phyloP scores from a whole-genome alignment of 345 rosid genomes.

The Hibiscus mutabilis region DNA sequence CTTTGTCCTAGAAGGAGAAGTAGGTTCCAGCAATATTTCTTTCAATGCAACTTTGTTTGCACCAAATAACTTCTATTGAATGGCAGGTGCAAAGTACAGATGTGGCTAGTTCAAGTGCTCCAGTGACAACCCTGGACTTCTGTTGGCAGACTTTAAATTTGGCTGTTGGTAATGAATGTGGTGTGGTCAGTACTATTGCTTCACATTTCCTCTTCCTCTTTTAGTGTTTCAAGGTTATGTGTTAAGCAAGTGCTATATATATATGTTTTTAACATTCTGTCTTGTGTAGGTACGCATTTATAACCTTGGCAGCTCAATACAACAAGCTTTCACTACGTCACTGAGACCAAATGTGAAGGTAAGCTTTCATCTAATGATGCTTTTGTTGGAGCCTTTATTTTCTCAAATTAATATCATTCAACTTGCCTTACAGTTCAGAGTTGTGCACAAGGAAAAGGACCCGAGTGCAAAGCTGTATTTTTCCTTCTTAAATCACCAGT shows the following conservation, averaged over 20 bases:
- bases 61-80: conserved; percentile 12
- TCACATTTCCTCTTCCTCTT: background rate
- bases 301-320: conserved; percentile 26
- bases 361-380: conserved; percentile 6
- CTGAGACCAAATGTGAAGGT: conserved; percentile 45
- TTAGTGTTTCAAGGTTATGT: background rate
- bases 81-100: conserved; percentile 41
- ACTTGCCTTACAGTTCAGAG: conserved; percentile 26
- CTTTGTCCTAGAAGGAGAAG: conserved; percentile 40
- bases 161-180: conserved; percentile 57
- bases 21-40: conserved; percentile 13
- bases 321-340: conserved; percentile 34
- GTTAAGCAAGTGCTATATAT: conserved; percentile 6
- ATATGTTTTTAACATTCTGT: conserved; percentile 5
- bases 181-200: conserved; percentile 46
- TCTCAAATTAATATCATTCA: conserved; percentile 10
- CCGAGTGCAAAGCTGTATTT: conserved; percentile 35
- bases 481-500: conserved; percentile 31
- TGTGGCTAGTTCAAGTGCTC: conserved; percentile 30
- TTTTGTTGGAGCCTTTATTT: background rate
- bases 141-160: conserved; percentile 42
- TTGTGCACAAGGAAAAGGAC: conserved; percentile 32
- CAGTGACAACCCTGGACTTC: conserved; percentile 44
- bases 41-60: conserved; percentile 1
- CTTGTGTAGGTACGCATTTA: conserved; percentile 46